Conservation (phyloP, 306 rosid species). For the Gillenia trifoliata region DNA sequence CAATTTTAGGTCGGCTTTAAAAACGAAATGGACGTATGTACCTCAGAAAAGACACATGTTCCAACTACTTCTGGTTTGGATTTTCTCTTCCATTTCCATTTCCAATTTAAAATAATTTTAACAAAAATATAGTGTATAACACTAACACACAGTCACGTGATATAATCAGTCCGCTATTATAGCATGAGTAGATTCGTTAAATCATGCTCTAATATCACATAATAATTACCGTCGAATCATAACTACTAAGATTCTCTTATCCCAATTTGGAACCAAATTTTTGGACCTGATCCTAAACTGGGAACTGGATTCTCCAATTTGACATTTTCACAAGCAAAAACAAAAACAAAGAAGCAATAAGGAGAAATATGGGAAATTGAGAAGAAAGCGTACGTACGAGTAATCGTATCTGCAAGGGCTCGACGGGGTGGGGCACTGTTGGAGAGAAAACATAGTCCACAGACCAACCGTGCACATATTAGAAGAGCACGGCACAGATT, state of each 20-base stretch:
- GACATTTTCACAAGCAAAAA: background rate
- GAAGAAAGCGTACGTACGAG: background rate
- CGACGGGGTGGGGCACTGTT: constrained; percentile 35
- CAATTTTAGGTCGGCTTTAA: constrained; percentile 25
- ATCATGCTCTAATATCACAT: background rate
- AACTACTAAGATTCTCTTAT: background rate
- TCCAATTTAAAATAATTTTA: background rate
- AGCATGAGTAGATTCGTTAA: background rate
- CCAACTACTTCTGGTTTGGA: constrained; percentile 26
- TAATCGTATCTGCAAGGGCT: constrained; percentile 64
- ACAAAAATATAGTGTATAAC: background rate
- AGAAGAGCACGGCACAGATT: constrained; percentile 39
- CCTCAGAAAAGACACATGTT: constrained; percentile 22
- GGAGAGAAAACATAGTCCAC: constrained; percentile 33
- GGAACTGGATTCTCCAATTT: background rate
- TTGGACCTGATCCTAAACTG: background rate
- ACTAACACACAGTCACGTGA: too few species aligned
- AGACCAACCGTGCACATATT: constrained; percentile 39
- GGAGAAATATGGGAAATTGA: background rate
- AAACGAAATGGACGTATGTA: constrained; percentile 21
- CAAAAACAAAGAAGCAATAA: background rate
- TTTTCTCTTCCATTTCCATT: background rate
- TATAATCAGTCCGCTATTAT: too few species aligned
- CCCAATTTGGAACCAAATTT: background rate
- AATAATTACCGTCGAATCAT: background rate